Conservation (phyloP, 441 rosid species). For the Populus hybrid region DNA sequence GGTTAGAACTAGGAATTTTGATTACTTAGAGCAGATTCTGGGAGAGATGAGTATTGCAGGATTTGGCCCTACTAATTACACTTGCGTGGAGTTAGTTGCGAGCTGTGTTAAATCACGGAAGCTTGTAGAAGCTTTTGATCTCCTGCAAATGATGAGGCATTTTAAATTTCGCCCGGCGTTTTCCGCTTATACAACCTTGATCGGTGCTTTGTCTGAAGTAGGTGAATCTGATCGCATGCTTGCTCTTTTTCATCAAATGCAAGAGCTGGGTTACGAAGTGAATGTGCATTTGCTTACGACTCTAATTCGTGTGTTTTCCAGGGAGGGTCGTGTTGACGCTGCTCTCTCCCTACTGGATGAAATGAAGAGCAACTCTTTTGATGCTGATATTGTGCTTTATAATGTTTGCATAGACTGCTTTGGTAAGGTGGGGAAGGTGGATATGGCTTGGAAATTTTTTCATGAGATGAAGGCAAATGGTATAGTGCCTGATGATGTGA, state of each 20-base stretch:
- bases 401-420: constrained; percentile 94
- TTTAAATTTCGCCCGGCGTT: constrained; percentile 87
- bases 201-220: constrained; percentile 70
- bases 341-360: constrained; percentile 87
- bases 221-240: constrained; percentile 67
- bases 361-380: constrained; percentile 71
- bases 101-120: constrained; percentile 57
- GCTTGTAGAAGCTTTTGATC: constrained; percentile 69
- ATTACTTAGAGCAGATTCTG: constrained; percentile 61
- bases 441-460: constrained; percentile 97
- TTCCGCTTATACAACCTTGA: constrained; percentile 83
- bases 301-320: constrained; percentile 71
- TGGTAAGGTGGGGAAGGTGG: constrained; percentile 85
- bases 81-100: constrained; percentile 54
- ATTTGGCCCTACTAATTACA: constrained; percentile 56
- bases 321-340: constrained; percentile 70
- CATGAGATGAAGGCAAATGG: constrained; percentile 78
- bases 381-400: constrained; percentile 82
- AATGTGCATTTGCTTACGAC: constrained; percentile 80
- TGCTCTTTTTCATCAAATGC: constrained; percentile 82
- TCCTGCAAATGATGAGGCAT: constrained; percentile 79
- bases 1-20: constrained; percentile 54
- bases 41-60: constrained; percentile 92
- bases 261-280: constrained; percentile 86
- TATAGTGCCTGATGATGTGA: constrained; percentile 78